A percentile compares a stretch with the other conserved stretches of the same genome.
phyloP scores from a whole-genome alignment of 179 eudicot species.

The Beta corolliflora region DNA sequence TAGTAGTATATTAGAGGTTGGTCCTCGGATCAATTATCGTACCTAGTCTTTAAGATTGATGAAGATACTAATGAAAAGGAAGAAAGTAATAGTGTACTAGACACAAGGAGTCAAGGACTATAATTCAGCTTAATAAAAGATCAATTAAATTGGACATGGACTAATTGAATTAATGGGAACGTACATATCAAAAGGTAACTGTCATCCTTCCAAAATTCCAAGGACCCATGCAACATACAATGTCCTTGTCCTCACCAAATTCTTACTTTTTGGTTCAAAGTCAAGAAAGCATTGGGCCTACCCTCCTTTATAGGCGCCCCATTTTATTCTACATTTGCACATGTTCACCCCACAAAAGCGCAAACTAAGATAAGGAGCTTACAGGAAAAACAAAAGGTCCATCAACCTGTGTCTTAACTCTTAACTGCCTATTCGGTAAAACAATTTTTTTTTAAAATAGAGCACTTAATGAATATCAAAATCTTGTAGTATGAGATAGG shows the following conservation, averaged over 20 bases:
- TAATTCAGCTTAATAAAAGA: no score
- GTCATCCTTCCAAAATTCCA: constrained; percentile 7
- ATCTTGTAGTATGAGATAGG: no score
- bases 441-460: no score
- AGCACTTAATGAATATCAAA: no score
- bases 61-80: no score
- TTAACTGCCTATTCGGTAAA: no score
- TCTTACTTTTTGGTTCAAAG: constrained; percentile 30
- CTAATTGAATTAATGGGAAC: constrained; percentile 1
- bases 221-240: constrained; percentile 8
- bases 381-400: not conserved
- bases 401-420: no score
- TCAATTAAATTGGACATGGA: not conserved
- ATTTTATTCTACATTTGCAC: constrained; percentile 26
- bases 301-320: constrained; percentile 5
- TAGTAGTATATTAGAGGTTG: no score
- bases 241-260: constrained; percentile 31
- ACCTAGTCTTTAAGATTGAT: no score
- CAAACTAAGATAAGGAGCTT: not conserved
- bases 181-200: not conserved
- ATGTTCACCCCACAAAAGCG: constrained; percentile 13
- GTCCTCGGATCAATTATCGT: no score
- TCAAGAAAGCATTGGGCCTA: constrained; percentile 31
- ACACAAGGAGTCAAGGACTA: no score
- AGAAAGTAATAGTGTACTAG: no score